Conservation (phyloP, 306 rosid species). For the Heteromeles arbutifolia region DNA sequence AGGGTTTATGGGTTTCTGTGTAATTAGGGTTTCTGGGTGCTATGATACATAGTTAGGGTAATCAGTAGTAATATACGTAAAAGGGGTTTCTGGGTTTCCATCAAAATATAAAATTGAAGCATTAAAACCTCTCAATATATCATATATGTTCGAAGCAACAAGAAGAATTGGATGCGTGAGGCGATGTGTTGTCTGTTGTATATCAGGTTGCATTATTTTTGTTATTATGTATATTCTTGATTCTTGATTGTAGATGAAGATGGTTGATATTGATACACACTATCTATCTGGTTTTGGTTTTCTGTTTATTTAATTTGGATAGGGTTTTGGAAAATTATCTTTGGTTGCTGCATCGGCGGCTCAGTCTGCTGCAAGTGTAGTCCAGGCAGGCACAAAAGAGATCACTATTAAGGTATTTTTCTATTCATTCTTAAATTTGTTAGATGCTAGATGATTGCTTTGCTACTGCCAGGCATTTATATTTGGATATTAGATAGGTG, state of each 20-base stretch:
- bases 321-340: constrained; percentile 90
- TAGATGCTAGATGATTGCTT: neutral
- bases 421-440: neutral
- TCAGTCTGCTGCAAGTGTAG: constrained; percentile 77
- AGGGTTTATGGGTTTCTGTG: too few relatives aligned
- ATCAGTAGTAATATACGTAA: too few relatives aligned
- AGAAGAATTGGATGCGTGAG: too few relatives aligned
- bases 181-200: too few relatives aligned
- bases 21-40: too few relatives aligned
- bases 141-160: too few relatives aligned
- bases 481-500: neutral
- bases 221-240: neutral
- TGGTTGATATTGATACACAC: neutral
- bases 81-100: too few relatives aligned
- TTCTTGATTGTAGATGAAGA: neutral
- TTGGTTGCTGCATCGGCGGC: constrained; percentile 87
- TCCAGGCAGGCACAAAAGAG: constrained; percentile 81
- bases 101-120: too few relatives aligned
- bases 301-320: neutral
- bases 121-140: too few relatives aligned
- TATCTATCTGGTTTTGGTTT: neutral
- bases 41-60: too few relatives aligned
- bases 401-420: constrained; percentile 63
- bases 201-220: constrained; percentile 48
- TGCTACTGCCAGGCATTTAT: neutral